Percentiles rank a stretch among this genome's conserved stretches.
These are phyloP conservation scores for Cunninghamia lanceolata DNA, from an alignment of 75 land plant species.

Conservation along the genomic window DNA sequence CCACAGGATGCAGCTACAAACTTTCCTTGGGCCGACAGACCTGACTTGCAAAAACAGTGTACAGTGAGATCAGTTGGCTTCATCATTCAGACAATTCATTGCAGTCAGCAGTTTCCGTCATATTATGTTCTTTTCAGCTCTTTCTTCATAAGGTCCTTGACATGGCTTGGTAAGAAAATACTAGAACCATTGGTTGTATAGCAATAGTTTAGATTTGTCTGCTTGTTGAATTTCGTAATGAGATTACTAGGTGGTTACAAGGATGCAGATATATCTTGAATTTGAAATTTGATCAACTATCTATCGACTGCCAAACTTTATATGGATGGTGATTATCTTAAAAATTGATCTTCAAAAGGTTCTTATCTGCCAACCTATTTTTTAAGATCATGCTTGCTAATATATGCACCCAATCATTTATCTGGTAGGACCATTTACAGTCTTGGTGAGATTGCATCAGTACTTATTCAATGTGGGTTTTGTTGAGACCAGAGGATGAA, in stretches of 20 bases:
- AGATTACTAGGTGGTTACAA: neutral
- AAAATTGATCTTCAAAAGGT: neutral
- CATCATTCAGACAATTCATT: conserved; percentile 7
- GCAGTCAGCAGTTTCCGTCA: conserved; percentile 16
- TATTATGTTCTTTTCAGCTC: conserved; percentile 11
- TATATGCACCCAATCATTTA: neutral
- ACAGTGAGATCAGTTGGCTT: conserved; percentile 7
- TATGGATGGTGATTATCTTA: neutral
- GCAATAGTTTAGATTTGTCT: conserved; percentile 3
- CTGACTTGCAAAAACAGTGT: conserved; percentile 6
- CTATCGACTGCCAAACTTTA: neutral
- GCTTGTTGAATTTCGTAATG: neutral
- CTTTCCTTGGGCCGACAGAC: conserved; percentile 12
- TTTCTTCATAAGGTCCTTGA: conserved; percentile 12
- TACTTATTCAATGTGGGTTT: neutral
- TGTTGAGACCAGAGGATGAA: neutral
- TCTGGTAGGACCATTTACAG: neutral
- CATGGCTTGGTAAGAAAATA: conserved; percentile 12
- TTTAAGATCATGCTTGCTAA: neutral
- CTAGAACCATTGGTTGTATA: conserved; percentile 5
- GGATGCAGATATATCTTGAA: neutral
- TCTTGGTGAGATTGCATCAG: neutral
- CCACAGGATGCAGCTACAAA: conserved; percentile 9
- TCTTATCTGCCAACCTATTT: neutral
- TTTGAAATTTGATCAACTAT: neutral